Base-by-base conservation (phyloP, 1,284 basidiomycete genomes). In the Blastosporella zonata region DNA sequence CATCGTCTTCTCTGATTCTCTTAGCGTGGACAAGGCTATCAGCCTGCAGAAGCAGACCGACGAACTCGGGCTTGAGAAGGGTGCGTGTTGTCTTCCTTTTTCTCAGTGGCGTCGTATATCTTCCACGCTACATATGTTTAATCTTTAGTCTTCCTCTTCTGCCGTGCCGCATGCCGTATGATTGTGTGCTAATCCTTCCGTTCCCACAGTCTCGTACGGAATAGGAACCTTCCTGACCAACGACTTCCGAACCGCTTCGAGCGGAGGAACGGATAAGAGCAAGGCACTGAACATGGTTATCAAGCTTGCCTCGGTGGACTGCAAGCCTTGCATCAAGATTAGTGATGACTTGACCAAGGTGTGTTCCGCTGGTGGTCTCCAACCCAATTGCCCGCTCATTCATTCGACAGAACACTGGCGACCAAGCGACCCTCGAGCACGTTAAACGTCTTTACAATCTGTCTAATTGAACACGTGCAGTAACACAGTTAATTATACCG, bases 181-280 rank as follows among this genome's bases (percentile, higher is more conserved):
- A 28, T 42, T 36, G 43, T 28, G 46, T 38, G 20, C 27, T 35
- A 31, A 39, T 35, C 9, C 31, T 39, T 21, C 7, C 34, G n/a
- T 6, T 9, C 28, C 7, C 33, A 15, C 52, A 81, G 81, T 83
- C 41, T 81, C 86, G 1, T 97, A 93, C 65, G 94, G 94, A 1
- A 93, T 97, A 45, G 95, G 94, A 0, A 97, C 94, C 0, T 87
- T 79, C 64, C 68, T 97, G 10, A 93, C 93, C 8, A 97, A 97
- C 61, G 94, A 94, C 66, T 95, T 93, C 69, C 66, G 64, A 51
- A 80, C 74, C 34, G 59, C 67, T 38, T 82, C 80, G 6, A 82
- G 75, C 21, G 73, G 77, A 5, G 73, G 77, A 10, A 67, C 57
- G 20, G 73, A 82, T 62, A 81, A 78, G 60, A 91, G 87, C 64